These are phyloP conservation scores for Paramecium pentaurelia DNA, from an alignment of 73 alveolate species.

Conservation along the genomic window DNA sequence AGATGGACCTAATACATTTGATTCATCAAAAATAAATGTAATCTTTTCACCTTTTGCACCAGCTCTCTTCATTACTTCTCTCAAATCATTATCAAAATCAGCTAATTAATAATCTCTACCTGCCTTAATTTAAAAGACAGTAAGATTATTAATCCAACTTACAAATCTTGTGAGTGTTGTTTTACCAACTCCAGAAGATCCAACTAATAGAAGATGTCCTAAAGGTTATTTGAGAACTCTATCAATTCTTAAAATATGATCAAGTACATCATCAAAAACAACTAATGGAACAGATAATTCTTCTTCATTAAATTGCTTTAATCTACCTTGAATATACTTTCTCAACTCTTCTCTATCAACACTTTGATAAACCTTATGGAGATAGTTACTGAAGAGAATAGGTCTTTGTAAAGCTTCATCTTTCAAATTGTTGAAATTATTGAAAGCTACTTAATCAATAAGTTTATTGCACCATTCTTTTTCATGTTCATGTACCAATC, in stretches of 20 bases:
- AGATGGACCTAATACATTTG: slow-evolving; percentile 98
- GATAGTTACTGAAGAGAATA: slow-evolving; percentile 85
- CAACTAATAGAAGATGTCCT: slow-evolving; percentile 98
- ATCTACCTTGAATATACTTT: slow-evolving; percentile 83
- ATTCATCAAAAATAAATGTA: slow-evolving; percentile 98
- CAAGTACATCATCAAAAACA: slow-evolving; percentile 96
- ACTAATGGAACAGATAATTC: slow-evolving; percentile 98
- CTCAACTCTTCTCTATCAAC: slow-evolving; percentile 92
- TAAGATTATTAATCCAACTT: slow-evolving; percentile 97
- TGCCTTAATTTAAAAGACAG: slow-evolving; percentile 97
- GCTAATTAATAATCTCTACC: slow-evolving; percentile 98
- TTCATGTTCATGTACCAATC: slow-evolving; percentile 96
- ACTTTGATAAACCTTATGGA: slow-evolving; percentile 82
- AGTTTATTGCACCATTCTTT: slow-evolving; percentile 96
- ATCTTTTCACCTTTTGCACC: slow-evolving; percentile 89
- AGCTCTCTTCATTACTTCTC: slow-evolving; percentile 98
- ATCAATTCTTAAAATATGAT: slow-evolving; percentile 97
- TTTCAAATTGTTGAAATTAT: slow-evolving; percentile 82
- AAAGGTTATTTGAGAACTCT: slow-evolving; percentile 98
- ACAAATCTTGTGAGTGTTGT: slow-evolving; percentile 95
- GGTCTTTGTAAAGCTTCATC: slow-evolving; percentile 87
- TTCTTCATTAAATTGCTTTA: slow-evolving; percentile 96
- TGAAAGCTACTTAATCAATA: slow-evolving; percentile 82
- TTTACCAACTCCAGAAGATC: slow-evolving; percentile 82
- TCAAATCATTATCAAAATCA: slow-evolving; percentile 98